A percentile compares a stretch with the other conserved stretches of the same genome.
Evolutionary conservation across 164 flowering plant genomes (phyloP).

Genomic region (Aristolochia californica): DNA sequence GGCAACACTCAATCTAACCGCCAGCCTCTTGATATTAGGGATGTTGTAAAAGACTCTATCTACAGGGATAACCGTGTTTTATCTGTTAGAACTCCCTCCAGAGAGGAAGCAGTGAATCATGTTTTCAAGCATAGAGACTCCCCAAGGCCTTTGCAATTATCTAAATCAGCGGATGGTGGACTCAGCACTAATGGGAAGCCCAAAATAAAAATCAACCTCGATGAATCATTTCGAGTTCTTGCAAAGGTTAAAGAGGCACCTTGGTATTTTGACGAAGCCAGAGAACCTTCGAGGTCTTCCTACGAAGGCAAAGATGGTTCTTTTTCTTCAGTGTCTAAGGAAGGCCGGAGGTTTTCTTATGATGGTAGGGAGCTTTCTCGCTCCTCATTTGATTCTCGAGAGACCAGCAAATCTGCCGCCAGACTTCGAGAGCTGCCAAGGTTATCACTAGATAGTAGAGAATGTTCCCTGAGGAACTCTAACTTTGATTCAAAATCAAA

Average conservation of each 20-base stretch:
- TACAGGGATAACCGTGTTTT: constrained; percentile 44
- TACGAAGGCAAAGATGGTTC: constrained; percentile 32
- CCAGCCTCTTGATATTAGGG: constrained; percentile 52
- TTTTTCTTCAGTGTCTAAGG: constrained; percentile 25
- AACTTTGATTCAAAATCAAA: constrained; percentile 23
- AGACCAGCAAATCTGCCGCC: constrained; percentile 31
- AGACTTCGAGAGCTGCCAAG: constrained; percentile 74
- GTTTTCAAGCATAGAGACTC: constrained; percentile 41
- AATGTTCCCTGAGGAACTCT: constrained; percentile 28
- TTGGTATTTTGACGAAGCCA: constrained; percentile 35
- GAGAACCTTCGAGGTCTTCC: constrained; percentile 35
- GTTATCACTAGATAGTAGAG: constrained; percentile 70
- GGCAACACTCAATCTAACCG: constrained; percentile 31
- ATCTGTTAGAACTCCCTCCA: constrained; percentile 36
- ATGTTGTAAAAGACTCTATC: constrained; percentile 82
- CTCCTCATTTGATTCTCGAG: constrained; percentile 52
- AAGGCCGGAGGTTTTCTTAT: constrained; percentile 63
- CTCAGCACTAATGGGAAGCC: constrained; percentile 23
- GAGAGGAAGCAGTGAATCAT: constrained; percentile 31
- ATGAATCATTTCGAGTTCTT: constrained; percentile 56
- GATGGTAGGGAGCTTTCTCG: constrained; percentile 59
- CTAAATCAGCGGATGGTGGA: constrained; percentile 30
- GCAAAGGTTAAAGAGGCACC: constrained; percentile 59
- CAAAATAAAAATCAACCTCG: constrained; percentile 32
- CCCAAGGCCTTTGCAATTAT: constrained; percentile 43